A percentile compares a stretch with the other conserved stretches of the same genome.
These are phyloP conservation scores for Brassica carinata DNA, from an alignment of 345 rosid species.

Conservation along the genomic window DNA sequence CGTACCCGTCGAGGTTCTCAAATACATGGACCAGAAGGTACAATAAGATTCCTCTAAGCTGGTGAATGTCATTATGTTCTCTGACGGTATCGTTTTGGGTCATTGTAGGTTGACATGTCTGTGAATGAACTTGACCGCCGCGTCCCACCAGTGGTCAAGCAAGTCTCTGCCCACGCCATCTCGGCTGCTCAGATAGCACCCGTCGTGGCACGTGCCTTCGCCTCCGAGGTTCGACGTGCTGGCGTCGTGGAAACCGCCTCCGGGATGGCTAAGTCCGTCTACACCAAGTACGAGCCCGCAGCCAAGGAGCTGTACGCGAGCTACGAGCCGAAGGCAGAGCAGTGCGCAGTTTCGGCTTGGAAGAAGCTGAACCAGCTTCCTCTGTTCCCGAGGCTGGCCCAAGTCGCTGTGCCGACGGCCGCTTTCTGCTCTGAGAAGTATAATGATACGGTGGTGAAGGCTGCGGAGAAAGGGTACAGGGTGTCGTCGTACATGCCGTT, in stretches of 20 bases:
- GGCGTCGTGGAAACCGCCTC: conserved; percentile 77
- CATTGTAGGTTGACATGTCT: conserved; percentile 64
- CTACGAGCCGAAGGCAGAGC: conserved; percentile 86
- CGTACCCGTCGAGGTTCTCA: conserved; percentile 69
- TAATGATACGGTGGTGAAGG: conserved; percentile 65
- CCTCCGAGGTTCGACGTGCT: conserved; percentile 64
- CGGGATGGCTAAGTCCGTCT: conserved; percentile 65
- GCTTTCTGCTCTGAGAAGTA: conserved; percentile 81
- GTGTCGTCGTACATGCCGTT: conserved; percentile 75
- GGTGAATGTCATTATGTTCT: background rate
- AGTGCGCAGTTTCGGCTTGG: conserved; percentile 80
- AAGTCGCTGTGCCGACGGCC: conserved; percentile 74
- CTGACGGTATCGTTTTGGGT: background rate
- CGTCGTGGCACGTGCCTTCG: conserved; percentile 56
- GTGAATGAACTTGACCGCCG: conserved; percentile 57
- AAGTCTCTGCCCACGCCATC: conserved; percentile 72
- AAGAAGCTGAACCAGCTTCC: conserved; percentile 77
- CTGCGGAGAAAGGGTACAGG: conserved; percentile 81
- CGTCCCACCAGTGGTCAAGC: conserved; percentile 77
- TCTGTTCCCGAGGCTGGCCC: conserved; percentile 74
- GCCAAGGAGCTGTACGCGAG: conserved; percentile 76
- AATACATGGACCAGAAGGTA: conserved; percentile 82
- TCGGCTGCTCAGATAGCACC: conserved; percentile 80
- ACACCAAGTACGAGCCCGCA: conserved; percentile 72
- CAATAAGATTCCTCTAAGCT: background rate